These are phyloP conservation scores for Pestalotiopsis sp. DNA, from an alignment of 2,329 filamentous ascomycete genomes.

Conservation along the genomic window DNA sequence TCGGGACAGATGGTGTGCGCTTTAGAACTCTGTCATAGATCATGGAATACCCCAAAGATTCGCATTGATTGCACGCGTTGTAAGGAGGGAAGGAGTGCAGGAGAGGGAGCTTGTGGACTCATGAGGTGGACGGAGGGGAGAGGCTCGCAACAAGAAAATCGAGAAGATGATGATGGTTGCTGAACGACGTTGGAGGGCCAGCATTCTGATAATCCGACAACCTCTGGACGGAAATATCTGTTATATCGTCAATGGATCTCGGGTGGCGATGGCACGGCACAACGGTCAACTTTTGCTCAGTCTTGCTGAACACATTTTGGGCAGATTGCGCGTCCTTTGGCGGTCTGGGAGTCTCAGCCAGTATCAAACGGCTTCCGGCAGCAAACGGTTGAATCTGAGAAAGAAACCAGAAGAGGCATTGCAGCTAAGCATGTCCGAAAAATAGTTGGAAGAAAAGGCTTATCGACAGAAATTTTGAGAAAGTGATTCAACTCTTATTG, in stretches of 20 bases:
- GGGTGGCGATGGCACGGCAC: background rate
- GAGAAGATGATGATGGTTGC: background rate
- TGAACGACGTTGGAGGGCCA: background rate
- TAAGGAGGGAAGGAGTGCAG: background rate
- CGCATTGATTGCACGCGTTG: conserved; percentile 1
- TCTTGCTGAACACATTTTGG: background rate
- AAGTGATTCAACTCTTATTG: background rate
- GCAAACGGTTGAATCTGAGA: background rate
- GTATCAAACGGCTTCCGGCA: background rate
- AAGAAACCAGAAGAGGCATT: background rate
- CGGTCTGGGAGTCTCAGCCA: background rate
- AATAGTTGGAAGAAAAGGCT: background rate
- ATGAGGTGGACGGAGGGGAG: background rate
- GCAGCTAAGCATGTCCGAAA: background rate
- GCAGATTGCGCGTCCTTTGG: background rate
- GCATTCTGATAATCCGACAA: background rate
- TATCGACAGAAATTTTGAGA: background rate
- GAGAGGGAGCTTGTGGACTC: background rate
- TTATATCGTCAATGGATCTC: background rate
- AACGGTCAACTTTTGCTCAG: background rate
- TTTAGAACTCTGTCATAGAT: conserved; percentile 10
- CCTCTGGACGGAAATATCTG: background rate
- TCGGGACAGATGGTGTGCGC: background rate
- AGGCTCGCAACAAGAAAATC: background rate
- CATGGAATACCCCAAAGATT: conserved; percentile 10